Conservation (phyloP, 225 moss, liverwort and hornwort species). For the Rhytidiadelphus loreus region DNA sequence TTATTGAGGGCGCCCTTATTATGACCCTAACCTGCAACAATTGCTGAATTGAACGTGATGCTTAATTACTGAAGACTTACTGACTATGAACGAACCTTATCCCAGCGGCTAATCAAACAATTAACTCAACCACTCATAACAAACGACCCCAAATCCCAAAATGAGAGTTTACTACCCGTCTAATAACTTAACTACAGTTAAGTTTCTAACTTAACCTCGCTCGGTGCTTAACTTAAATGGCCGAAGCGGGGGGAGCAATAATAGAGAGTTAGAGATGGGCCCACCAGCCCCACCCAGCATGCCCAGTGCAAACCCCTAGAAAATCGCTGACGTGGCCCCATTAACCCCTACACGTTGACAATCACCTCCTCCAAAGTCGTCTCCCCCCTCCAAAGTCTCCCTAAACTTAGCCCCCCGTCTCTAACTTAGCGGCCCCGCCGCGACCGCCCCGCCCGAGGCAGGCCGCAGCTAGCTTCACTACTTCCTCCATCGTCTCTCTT, state of each 20-base stretch:
- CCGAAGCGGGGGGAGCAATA: neutral
- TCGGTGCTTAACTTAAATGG: neutral
- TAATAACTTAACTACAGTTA: no score
- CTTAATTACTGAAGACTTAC: neutral
- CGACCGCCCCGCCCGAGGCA: neutral
- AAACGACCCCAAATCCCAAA: neutral
- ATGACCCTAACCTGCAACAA: neutral
- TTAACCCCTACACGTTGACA: slow-evolving; percentile 5
- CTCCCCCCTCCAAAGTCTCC: neutral
- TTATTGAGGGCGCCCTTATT: neutral
- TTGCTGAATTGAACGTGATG: neutral
- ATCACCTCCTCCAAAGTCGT: neutral
- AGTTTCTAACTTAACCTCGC: neutral
- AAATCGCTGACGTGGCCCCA: neutral
- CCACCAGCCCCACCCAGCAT: neutral
- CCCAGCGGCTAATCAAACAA: neutral
- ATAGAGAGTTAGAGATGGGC: neutral
- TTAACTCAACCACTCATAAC: neutral
- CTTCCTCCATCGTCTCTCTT: neutral
- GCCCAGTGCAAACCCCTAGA: neutral
- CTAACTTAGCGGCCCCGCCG: neutral
- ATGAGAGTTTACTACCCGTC: neutral
- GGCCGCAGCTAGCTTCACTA: neutral
- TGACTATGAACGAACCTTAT: neutral
- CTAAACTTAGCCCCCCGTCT: neutral